A percentile compares a stretch with the other conserved stretches of the same genome.
These are phyloP conservation scores for Dentipellis sp. DNA, from an alignment of 768 basidiomycete genomes.

Conservation along the genomic window DNA sequence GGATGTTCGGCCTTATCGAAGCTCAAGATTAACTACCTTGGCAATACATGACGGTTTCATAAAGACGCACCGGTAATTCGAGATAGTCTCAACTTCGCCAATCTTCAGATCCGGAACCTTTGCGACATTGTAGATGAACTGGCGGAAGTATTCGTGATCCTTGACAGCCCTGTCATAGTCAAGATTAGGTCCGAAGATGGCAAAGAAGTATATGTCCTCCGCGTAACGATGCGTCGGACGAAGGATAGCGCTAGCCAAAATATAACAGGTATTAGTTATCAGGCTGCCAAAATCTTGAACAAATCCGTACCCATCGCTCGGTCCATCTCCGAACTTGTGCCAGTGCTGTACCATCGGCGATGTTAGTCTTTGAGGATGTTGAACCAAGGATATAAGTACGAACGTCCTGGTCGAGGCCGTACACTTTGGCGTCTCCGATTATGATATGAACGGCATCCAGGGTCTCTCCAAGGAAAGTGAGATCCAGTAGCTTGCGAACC, in stretches of 20 bases:
- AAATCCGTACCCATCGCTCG: neutral
- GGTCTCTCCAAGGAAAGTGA: slow-evolving; percentile 1
- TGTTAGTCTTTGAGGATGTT: neutral
- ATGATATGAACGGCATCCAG: neutral
- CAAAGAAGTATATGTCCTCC: neutral
- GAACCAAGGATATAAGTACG: neutral
- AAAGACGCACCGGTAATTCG: slow-evolving; percentile 3
- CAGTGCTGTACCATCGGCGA: neutral
- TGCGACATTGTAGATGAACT: neutral
- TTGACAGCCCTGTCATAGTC: neutral
- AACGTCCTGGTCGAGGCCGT: neutral
- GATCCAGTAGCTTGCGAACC: neutral
- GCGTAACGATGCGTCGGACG: neutral
- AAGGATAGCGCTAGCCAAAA: neutral
- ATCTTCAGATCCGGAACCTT: neutral
- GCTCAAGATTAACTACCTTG: too few species aligned
- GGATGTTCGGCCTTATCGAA: slow-evolving; percentile 9
- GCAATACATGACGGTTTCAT: neutral
- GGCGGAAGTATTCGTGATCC: too few species aligned
- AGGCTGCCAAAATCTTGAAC: neutral
- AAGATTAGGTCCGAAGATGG: neutral
- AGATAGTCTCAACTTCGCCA: neutral
- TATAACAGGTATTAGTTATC: neutral
- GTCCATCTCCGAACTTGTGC: neutral
- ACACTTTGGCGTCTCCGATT: neutral